Evolutionary conservation across 2,329 filamentous ascomycete species (phyloP).

Genomic region (Colletotrichum chrysophilum): DNA sequence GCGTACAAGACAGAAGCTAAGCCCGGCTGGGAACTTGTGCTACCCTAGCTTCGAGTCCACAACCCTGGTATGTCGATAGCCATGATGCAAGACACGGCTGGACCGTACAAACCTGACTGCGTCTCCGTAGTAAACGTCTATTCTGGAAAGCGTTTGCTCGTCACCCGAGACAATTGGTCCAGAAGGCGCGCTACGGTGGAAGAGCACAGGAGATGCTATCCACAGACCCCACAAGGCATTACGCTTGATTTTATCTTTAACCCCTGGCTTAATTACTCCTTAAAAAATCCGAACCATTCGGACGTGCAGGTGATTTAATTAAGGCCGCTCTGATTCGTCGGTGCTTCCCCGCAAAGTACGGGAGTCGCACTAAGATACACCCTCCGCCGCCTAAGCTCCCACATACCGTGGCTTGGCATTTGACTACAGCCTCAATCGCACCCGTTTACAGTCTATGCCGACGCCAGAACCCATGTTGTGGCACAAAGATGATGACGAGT

Average conservation of each 20-base stretch:
- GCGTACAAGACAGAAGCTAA: not conserved
- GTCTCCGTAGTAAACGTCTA: not conserved
- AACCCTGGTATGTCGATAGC: not conserved
- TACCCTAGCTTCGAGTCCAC: not conserved
- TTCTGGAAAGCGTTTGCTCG: not conserved
- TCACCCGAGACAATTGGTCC: not conserved
- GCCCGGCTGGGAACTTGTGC: not conserved
- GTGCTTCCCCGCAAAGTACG: not conserved
- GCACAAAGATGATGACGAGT: not conserved
- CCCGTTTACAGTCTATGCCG: not conserved
- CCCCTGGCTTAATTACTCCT: not conserved
- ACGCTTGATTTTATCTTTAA: not conserved
- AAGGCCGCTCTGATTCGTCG: not conserved
- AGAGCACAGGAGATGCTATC: not conserved
- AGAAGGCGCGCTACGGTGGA: not conserved
- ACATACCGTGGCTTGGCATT: not conserved
- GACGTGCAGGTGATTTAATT: not conserved
- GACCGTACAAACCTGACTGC: not conserved
- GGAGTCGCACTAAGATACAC: not conserved
- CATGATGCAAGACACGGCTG: not conserved
- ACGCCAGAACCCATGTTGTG: not conserved
- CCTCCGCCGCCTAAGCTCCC: not conserved
- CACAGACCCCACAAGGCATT: not conserved
- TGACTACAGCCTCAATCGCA: not conserved
- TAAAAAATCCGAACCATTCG: not conserved